Conservation (phyloP, 1,284 basidiomycete genomes). For the Anthracocystis walkeri region DNA sequence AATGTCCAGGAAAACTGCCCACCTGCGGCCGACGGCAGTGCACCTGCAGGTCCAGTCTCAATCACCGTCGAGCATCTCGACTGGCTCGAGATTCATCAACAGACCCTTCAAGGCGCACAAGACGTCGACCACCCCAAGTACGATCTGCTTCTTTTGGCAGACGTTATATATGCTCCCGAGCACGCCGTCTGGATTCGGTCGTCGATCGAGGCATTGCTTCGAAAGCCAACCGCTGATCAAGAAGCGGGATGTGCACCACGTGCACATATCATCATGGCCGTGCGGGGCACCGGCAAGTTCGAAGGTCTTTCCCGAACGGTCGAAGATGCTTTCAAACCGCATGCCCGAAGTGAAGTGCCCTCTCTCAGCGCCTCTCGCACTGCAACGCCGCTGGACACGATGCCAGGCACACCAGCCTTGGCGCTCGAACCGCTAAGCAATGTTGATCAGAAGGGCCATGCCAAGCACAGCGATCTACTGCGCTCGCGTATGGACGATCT, state of each 20-base stretch:
- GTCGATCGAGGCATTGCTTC: conserved; percentile 37
- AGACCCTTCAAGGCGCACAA: conserved; percentile 1
- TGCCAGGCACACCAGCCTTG: conserved; percentile 39
- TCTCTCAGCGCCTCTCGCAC: conserved; percentile 29
- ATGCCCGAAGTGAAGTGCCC: conserved; percentile 4
- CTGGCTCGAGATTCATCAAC: conserved; percentile 38
- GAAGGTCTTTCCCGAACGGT: conserved; percentile 41
- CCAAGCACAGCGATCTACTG: conserved; percentile 27
- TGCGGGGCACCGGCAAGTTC: conserved; percentile 45
- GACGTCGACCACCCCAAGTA: conserved; percentile 11
- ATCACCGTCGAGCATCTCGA: conserved; percentile 41
- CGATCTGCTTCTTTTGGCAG: conserved; percentile 43
- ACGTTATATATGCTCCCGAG: conserved; percentile 48
- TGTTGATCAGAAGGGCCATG: conserved; percentile 3
- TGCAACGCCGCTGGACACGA: conserved; percentile 29
- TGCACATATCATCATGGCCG: conserved; percentile 49
- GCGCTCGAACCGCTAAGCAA: not conserved
- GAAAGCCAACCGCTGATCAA: conserved; percentile 8
- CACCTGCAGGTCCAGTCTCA: conserved; percentile 7
- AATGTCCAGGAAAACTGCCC: conserved; percentile 41
- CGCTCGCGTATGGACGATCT: conserved; percentile 32
- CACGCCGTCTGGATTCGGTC: conserved; percentile 49
- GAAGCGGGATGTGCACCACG: conserved; percentile 6
- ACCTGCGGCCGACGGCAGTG: not conserved
- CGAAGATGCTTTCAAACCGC: conserved; percentile 38